phyloP scores from a whole-genome alignment of 768 basidiomycete genomes.

The Lactarius akahatsu region DNA sequence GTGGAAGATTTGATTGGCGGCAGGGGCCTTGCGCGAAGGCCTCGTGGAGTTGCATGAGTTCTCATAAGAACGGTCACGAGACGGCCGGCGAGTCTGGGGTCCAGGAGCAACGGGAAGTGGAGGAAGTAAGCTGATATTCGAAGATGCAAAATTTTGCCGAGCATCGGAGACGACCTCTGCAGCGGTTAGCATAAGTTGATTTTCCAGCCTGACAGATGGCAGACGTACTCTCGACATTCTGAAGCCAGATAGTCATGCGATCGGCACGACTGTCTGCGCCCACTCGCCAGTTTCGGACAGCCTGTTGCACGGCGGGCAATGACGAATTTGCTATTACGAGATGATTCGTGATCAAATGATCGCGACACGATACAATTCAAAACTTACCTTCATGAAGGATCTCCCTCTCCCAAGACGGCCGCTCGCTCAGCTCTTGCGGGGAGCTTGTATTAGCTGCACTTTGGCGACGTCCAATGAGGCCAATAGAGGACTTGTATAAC shows the following conservation, averaged over 20 bases:
- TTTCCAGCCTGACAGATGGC: not conserved
- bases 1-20: constrained; percentile 70
- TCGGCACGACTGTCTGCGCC: constrained; percentile 57
- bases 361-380: not conserved
- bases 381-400: constrained; percentile 45
- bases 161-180: constrained; percentile 82
- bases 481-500: constrained; percentile 60
- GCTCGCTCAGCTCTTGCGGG: constrained; percentile 31
- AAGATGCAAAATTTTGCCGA: constrained; percentile 65
- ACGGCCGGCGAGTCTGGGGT: constrained; percentile 36
- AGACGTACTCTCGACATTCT: constrained; percentile 75
- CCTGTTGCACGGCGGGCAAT: constrained; percentile 53
- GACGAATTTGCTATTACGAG: constrained; percentile 46
- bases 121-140: constrained; percentile 48
- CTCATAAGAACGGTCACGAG: constrained; percentile 47
- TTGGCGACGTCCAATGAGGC: constrained; percentile 18
- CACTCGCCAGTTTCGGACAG: constrained; percentile 50
- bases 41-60: constrained; percentile 49
- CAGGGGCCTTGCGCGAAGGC: constrained; percentile 59
- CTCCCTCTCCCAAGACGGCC: constrained; percentile 51
- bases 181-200: not conserved
- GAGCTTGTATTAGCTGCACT: constrained; percentile 25
- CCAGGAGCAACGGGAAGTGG: constrained; percentile 57
- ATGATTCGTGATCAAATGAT: not conserved
- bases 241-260: constrained; percentile 79